Evolutionary conservation across 1,284 basidiomycete species (phyloP).

Genomic region (Sporisorium sorghi): DNA sequence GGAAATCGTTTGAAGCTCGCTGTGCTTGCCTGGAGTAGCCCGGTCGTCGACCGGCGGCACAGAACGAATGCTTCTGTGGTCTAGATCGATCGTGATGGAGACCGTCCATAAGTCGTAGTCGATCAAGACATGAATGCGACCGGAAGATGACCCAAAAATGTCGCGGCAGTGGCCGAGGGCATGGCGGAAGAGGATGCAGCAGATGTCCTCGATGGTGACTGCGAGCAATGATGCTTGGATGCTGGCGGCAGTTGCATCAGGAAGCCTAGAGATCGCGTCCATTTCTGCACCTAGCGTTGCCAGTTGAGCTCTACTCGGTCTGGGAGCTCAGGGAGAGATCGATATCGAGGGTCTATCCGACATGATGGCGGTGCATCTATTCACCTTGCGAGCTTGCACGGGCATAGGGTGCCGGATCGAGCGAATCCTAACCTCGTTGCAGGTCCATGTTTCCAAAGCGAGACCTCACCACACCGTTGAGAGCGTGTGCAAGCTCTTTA

Average conservation of each 20-base stretch:
- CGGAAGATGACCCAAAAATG: constrained; percentile 6
- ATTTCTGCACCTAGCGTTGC: background rate
- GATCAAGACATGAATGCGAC: constrained; percentile 5
- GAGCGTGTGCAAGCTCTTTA: background rate
- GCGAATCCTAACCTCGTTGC: background rate
- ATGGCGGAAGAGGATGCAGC: constrained; percentile 21
- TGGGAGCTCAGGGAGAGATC: background rate
- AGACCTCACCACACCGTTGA: background rate
- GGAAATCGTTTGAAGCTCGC: constrained; percentile 14
- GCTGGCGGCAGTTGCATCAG: constrained; percentile 15
- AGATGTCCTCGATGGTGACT: constrained; percentile 28
- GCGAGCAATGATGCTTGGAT: constrained; percentile 26
- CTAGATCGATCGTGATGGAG: constrained; percentile 12
- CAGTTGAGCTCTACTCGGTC: background rate
- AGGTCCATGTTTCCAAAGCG: background rate
- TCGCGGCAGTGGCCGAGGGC: constrained; percentile 1
- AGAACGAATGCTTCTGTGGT: constrained; percentile 8
- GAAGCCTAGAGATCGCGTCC: constrained; percentile 20
- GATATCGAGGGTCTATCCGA: constrained; percentile 1
- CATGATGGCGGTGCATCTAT: constrained; percentile 2
- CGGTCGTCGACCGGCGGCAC: background rate
- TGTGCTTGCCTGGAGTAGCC: background rate
- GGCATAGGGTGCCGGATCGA: background rate
- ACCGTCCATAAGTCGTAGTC: constrained; percentile 35
- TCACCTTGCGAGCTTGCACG: background rate